These are phyloP conservation scores for Aspergillus leporis DNA, from an alignment of 495 filamentous ascomycete species.

Conservation along the genomic window DNA sequence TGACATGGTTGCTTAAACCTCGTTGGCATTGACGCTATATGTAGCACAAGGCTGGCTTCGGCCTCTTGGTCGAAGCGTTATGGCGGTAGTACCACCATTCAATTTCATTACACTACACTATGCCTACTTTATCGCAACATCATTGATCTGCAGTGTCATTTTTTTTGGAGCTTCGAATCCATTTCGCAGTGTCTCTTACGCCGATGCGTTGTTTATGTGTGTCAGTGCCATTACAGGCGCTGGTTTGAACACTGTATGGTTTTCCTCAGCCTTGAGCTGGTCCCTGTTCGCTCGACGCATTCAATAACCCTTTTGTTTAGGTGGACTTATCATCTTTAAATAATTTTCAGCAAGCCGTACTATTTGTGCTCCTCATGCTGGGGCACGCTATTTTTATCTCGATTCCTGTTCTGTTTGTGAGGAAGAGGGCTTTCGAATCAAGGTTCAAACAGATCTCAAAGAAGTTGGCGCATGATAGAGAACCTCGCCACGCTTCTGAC, in stretches of 20 bases:
- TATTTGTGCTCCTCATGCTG: constrained; percentile 72
- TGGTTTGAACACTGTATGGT: constrained; percentile 67
- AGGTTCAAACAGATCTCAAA: constrained; percentile 62
- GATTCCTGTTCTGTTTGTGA: constrained; percentile 49
- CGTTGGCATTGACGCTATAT: constrained; percentile 8
- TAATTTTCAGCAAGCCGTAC: constrained; percentile 73
- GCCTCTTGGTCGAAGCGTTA: constrained; percentile 25
- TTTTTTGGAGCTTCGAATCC: constrained; percentile 72
- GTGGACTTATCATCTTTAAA: constrained; percentile 69
- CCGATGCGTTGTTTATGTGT: constrained; percentile 73
- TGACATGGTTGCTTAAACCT: background rate
- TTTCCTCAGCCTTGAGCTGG: background rate
- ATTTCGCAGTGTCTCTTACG: constrained; percentile 63
- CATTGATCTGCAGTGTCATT: constrained; percentile 64
- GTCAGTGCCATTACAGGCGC: constrained; percentile 81
- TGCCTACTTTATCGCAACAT: constrained; percentile 71
- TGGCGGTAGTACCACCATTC: constrained; percentile 42
- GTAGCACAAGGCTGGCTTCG: constrained; percentile 26
- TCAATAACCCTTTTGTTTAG: constrained; percentile 24
- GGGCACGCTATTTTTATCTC: constrained; percentile 60
- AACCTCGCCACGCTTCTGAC: constrained; percentile 13
- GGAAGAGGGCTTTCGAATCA: constrained; percentile 69
- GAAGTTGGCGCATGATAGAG: constrained; percentile 28
- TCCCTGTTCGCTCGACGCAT: background rate
- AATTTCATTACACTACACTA: constrained; percentile 83